These are phyloP conservation scores for Geotrichum candidum DNA, from an alignment of 1,139 yeast species.

Conservation along the genomic window DNA sequence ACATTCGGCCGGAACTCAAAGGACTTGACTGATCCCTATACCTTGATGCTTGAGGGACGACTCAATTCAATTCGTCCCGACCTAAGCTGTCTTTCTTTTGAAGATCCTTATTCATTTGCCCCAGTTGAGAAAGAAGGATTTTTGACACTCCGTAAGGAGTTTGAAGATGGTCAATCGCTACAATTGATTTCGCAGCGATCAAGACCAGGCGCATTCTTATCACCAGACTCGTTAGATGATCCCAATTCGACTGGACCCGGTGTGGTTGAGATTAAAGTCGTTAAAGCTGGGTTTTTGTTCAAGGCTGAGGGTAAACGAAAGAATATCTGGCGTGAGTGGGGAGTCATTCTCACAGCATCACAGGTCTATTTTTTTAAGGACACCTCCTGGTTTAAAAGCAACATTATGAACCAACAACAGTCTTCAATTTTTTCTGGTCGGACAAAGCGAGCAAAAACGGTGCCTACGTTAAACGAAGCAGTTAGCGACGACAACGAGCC, in stretches of 20 bases:
- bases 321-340: constrained; percentile 39
- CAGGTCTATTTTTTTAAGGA: constrained; percentile 40
- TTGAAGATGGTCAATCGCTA: constrained; percentile 33
- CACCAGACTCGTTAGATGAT: constrained; percentile 24
- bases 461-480: neutral
- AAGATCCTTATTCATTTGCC: constrained; percentile 32
- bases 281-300: constrained; percentile 37
- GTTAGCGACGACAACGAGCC: neutral
- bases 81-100: constrained; percentile 26
- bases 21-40: constrained; percentile 38
- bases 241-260: constrained; percentile 35
- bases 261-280: constrained; percentile 37
- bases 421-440: neutral
- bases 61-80: constrained; percentile 35
- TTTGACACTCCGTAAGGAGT: constrained; percentile 29
- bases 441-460: neutral
- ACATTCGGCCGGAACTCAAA: constrained; percentile 29
- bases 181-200: constrained; percentile 36
- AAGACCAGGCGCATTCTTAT: constrained; percentile 36
- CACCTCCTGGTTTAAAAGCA: constrained; percentile 35
- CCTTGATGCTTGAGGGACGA: constrained; percentile 35
- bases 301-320: constrained; percentile 36
- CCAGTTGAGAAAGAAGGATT: constrained; percentile 27
- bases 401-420: constrained; percentile 21
- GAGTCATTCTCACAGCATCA: constrained; percentile 39